These are phyloP conservation scores for Kodamaea jinghongensis DNA, from an alignment of 805 yeast genomes.

Conservation along the genomic window DNA sequence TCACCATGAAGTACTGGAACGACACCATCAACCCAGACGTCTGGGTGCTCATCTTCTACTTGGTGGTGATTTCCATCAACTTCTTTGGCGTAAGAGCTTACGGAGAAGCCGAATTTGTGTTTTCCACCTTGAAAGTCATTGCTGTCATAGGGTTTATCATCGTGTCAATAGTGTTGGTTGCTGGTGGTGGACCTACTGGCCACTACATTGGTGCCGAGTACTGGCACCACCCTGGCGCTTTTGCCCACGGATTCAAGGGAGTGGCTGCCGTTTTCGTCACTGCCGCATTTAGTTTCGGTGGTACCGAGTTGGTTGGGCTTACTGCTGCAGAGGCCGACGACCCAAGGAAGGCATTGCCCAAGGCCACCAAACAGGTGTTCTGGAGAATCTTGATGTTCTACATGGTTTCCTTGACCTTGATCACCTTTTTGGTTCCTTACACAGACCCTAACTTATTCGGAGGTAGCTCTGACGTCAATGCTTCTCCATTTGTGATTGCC, in stretches of 20 bases:
- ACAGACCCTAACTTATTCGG: conserved; percentile 30
- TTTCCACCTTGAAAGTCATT: conserved; percentile 46
- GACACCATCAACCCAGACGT: conserved; percentile 52
- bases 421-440: conserved; percentile 26
- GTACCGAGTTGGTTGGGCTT: conserved; percentile 41
- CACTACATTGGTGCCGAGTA: conserved; percentile 49
- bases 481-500: conserved; percentile 80
- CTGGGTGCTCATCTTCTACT: conserved; percentile 57
- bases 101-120: conserved; percentile 57
- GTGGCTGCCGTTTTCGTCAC: conserved; percentile 39
- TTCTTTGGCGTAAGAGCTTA: conserved; percentile 52
- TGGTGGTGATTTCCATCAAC: conserved; percentile 45
- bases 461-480: conserved; percentile 54
- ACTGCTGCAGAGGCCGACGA: conserved; percentile 42
- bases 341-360: conserved; percentile 36
- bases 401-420: conserved; percentile 26
- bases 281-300: conserved; percentile 42
- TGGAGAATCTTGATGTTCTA: conserved; percentile 42
- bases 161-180: conserved; percentile 44
- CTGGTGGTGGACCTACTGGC: conserved; percentile 54
- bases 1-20: conserved; percentile 58
- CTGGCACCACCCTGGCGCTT: conserved; percentile 56
- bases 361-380: conserved; percentile 42
- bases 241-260: conserved; percentile 46
- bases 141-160: conserved; percentile 50